These are phyloP conservation scores for Daldinia sp. DNA, from an alignment of 2,329 filamentous ascomycete species.

Conservation along the genomic window DNA sequence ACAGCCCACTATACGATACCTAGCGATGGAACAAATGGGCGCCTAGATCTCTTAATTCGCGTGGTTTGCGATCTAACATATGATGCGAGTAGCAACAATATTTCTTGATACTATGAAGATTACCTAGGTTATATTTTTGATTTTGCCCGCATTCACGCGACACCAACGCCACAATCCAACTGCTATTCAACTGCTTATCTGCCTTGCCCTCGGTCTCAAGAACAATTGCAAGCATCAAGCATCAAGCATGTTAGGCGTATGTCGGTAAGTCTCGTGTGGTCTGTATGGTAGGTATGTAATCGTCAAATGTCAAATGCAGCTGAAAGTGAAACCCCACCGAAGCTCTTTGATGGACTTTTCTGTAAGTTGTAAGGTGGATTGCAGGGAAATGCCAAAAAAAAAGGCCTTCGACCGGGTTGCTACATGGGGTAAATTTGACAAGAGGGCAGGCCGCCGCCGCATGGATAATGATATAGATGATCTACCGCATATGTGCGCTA, in stretches of 20 bases:
- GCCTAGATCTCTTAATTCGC: slow-evolving; percentile 21
- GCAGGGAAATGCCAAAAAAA: not conserved
- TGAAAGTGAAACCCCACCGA: slow-evolving; percentile 22
- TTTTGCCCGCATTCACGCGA: slow-evolving; percentile 30
- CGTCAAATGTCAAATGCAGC: slow-evolving; percentile 6
- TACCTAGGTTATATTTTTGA: not conserved
- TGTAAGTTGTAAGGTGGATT: not conserved
- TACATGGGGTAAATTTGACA: slow-evolving; percentile 1
- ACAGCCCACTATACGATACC: slow-evolving; percentile 16
- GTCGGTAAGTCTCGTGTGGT: not conserved
- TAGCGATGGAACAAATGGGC: slow-evolving; percentile 14
- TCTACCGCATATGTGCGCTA: slow-evolving; percentile 3
- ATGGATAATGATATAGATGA: not conserved
- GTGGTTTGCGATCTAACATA: slow-evolving; percentile 11
- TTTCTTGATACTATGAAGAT: too few species aligned
- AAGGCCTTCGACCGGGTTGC: slow-evolving; percentile 1
- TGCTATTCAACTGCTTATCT: not conserved
- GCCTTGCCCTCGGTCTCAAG: slow-evolving; percentile 14
- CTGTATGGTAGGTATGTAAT: not conserved
- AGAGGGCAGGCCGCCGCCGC: not conserved
- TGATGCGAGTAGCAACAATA: not conserved
- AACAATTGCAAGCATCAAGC: not conserved
- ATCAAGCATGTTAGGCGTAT: not conserved
- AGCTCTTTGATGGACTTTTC: slow-evolving; percentile 2
- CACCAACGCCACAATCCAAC: slow-evolving; percentile 25